Conservation (phyloP, 495 filamentous ascomycete genomes). For the Penicillium macrosclerotiorum region DNA sequence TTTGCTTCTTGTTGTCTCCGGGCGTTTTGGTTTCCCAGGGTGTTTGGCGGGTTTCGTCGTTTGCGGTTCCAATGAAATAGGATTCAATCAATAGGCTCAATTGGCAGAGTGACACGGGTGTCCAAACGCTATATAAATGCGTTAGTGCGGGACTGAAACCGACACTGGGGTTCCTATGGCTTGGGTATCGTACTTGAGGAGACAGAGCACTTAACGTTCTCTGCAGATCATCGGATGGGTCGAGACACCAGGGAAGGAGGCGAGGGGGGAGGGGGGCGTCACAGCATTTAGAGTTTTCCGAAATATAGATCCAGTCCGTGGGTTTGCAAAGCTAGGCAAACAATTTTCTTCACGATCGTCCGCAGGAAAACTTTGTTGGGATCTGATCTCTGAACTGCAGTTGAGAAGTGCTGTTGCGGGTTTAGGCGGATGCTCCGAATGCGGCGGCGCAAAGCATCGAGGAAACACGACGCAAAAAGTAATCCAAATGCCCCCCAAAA, state of each 20-base stretch:
- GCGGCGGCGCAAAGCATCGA: constrained; percentile 15
- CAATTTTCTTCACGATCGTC: constrained; percentile 1
- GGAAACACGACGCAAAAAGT: constrained; percentile 15
- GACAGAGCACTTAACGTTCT: constrained; percentile 16
- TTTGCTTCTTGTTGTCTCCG: neutral
- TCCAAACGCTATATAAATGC: no score
- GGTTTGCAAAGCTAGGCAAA: neutral
- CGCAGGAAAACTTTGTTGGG: constrained; percentile 12
- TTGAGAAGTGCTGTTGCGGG: constrained; percentile 12
- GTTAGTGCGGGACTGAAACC: no score
- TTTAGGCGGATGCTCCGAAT: constrained; percentile 26
- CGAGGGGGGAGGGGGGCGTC: no score
- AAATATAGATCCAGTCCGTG: neutral
- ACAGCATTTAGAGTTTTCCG: constrained; percentile 14
- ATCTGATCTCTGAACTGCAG: constrained; percentile 15
- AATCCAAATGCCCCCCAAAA: no score
- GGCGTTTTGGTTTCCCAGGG: no score
- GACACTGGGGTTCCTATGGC: no score
- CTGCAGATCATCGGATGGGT: constrained; percentile 8
- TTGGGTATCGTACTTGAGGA: no score
- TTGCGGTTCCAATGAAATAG: no score
- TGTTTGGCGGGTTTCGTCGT: no score
- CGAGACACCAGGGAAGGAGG: constrained; percentile 2
- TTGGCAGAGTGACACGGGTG: no score
- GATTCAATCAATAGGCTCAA: no score